Evolutionary conservation across 2,329 filamentous ascomycete genomes (phyloP), one percentile per base, ranked within the genome.

Genomic region (Penicillium sp.): DNA sequence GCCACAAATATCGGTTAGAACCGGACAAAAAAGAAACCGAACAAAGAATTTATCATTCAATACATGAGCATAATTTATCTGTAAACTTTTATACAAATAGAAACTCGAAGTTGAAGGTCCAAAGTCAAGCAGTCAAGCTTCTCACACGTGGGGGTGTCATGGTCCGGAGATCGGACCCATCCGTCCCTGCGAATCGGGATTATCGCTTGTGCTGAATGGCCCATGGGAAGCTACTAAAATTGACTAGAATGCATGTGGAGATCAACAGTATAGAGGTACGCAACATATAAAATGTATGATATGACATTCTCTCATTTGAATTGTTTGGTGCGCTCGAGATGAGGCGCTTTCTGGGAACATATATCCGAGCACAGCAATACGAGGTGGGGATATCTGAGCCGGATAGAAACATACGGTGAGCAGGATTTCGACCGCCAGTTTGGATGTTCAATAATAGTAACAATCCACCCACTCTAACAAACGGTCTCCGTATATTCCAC

Each of bases 61-160:
- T 32, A 42, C 8, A 31, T 43, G 14, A 34, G 3, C 7, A 10
- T 18, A 39, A 11, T 20, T 43, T 38, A 40, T 14, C 9, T 7
- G 7, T 24, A 37, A 42, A 16, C 10, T 5, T 32, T 13, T 20
- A 14, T 8, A n/a, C 18, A 43, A 40, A 26, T 35, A 40, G 39
- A 24, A 34, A n/a, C 20, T 16, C 8, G 20, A 45, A 32, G 32
- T 39, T 37, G 22, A 26, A 16, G 39, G 8, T 22, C 22, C 45
- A 29, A 26, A 48, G 45, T 46, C 37, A 35, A 66, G 61, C 61
- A 60, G 66, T 64, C 64, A 66, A 69, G 59, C 59, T 63, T 64
- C 59, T 34, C 57, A 63, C 65, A 71, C 68, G 69, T 71, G 69
- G 67, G 58, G 63, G 31, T 46, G 35, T 44, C 20, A n/a, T 31